Evolutionary conservation across 1,139 yeast species (phyloP).

Genomic region (Kodamaea suecica): DNA sequence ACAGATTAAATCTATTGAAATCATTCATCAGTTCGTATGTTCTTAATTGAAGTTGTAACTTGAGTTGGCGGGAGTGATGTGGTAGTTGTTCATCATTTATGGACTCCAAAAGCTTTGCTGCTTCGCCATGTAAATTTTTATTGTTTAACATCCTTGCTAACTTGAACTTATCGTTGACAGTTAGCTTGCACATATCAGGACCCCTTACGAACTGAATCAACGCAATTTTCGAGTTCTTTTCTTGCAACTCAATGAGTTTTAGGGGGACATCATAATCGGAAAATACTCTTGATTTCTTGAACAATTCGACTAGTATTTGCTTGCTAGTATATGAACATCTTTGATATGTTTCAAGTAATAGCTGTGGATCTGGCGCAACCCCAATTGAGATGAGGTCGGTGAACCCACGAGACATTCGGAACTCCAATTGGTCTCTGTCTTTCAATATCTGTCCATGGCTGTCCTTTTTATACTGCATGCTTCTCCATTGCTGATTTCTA

Average conservation of each 20-base stretch:
- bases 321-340: slow-evolving; percentile 23
- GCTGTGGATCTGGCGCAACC: slow-evolving; percentile 32
- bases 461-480: slow-evolving; percentile 17
- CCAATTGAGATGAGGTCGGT: slow-evolving; percentile 33
- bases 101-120: slow-evolving; percentile 23
- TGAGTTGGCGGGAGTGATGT: slow-evolving; percentile 6
- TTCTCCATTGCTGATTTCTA: slow-evolving; percentile 21
- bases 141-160: slow-evolving; percentile 33
- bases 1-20: slow-evolving; percentile 18
- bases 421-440: slow-evolving; percentile 28
- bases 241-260: slow-evolving; percentile 22
- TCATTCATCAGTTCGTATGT: slow-evolving; percentile 11
- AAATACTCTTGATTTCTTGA: slow-evolving; percentile 21
- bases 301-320: slow-evolving; percentile 20
- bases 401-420: slow-evolving; percentile 36
- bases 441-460: slow-evolving; percentile 14
- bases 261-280: slow-evolving; percentile 17
- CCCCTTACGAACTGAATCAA: slow-evolving; percentile 7
- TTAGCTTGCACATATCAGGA: slow-evolving; percentile 9
- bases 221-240: slow-evolving; percentile 13
- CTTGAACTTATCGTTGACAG: slow-evolving; percentile 28
- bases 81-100: slow-evolving; percentile 14
- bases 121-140: slow-evolving; percentile 24
- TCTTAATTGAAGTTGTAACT: slow-evolving; percentile 8
- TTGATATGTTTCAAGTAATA: slow-evolving; percentile 33